Evolutionary conservation across 768 basidiomycete genomes (phyloP), one percentile per base, ranked within the genome.

Genomic region (Pleurotus ostreatus): DNA sequence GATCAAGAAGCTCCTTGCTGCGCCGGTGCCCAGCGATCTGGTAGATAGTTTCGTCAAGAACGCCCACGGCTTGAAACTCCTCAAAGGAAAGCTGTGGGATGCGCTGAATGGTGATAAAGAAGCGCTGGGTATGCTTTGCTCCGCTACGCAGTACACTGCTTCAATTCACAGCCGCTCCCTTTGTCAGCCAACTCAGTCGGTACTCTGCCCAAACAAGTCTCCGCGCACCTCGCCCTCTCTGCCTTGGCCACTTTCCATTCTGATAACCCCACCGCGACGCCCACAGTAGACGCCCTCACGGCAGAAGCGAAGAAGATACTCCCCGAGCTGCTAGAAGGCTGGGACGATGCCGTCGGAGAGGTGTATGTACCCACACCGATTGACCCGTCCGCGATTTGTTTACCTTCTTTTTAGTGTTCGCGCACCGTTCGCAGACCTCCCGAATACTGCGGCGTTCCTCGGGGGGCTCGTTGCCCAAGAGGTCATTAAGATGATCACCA

Each of bases 401-500:
- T 66, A n/a, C 68, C 55, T 9, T 25, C 55, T 12, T n/a, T 20
- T 15, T 46, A 94, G 93, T 55, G 85, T 78, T 9, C 88, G 94
- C 1, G 78, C 92, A 6, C 91, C 89, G 2, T 85, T 80, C 0
- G 86, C 92, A 2, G 93, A 96, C 63, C 72, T 98, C 2, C 96
- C 96, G 5, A 98, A 94, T 61, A 94, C 87, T 1, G 92, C 96
- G 0, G 95, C 95, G 1, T 84, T 98, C 65, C 75, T 98, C 0
- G 97, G 97, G 1, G 97, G 97, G 2, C 70, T 98, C 37, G 88
- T 98, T 16, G 94, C 95, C 22, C 97, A 99, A 63, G 97, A 99
- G 67, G 85, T 86, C 5, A 98, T 98, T 78, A 98, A 99, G 79
- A 79, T 98, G 72, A 88, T 96, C 64, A 99, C 96, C 56, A 86